Evolutionary conservation across 2,329 filamentous ascomycete genomes (phyloP), one percentile per base, ranked within the genome.

Genomic region (Colletotrichum cereale): DNA sequence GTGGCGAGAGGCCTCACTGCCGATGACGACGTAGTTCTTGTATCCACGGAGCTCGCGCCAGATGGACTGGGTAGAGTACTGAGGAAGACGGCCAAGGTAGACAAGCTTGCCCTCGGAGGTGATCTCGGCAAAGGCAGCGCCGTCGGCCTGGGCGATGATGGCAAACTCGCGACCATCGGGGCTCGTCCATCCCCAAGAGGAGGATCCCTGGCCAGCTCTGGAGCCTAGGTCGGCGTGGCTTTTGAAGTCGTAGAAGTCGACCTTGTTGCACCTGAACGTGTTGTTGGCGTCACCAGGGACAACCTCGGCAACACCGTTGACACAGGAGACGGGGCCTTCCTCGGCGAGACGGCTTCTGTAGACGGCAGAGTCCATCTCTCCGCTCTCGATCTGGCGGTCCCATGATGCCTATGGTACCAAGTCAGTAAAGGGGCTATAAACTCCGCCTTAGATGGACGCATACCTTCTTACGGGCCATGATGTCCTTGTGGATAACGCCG

Each of bases 171-270:
- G 81, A 34, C 84, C 84, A 42, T 82, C 79, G 1, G 78, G 77
- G 50, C 80, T 81, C 2, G 80, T 82, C 84, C 84, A 85, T 5
- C 84, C 84, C 82, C 81, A 84, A 0, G 79, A 79, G 0, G 77
- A 78, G 3, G 77, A 75, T 2, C 80, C 80, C 53, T 73, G 71
- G 38, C 63, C 64, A 24, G 74, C 75, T 73, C 72, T 72, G 73
- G 83, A 86, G 10, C 86, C 87, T 5, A 89, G 82, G 57, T 85
- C 82, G 8, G 84, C 81, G 75, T 89, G 87, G 57, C 82, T 84
- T 68, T 86, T 80, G 78, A 89, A 89, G 77, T 88, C 85, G 75
- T 87, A 85, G 21, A 88, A 81, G 73, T 75, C 71, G 31, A 75
- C 65, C 34, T 60, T 67, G 44, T 74, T 72, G 67, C 74, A 75